phyloP scores from a whole-genome alignment of 2,329 filamentous ascomycete species.

The Hymenoscyphus albidus region DNA sequence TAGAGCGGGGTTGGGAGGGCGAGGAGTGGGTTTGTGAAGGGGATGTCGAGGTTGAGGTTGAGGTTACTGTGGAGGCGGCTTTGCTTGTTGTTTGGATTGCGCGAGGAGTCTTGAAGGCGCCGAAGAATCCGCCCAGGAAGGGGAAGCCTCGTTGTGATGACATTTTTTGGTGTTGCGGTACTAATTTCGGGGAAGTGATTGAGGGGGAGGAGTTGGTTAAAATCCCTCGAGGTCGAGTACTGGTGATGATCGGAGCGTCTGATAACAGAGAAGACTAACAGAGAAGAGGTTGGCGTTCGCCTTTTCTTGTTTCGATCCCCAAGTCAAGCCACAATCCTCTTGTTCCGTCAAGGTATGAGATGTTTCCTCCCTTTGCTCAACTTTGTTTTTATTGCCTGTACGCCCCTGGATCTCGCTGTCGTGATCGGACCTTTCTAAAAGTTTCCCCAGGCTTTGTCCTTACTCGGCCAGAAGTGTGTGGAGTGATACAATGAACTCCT shows the following conservation, averaged over 20 bases:
- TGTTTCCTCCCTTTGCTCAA: neutral
- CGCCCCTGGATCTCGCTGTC: neutral
- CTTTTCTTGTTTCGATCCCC: neutral
- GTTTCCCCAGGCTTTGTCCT: neutral
- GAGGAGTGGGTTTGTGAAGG: conserved; percentile 13
- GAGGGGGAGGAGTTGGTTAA: neutral
- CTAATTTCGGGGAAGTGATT: neutral
- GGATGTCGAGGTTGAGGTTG: conserved; percentile 15
- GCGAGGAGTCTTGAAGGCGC: conserved; percentile 34
- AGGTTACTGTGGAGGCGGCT: conserved; percentile 21
- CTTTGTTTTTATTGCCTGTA: neutral
- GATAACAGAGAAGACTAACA: neutral
- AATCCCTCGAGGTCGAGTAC: neutral
- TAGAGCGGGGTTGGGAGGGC: conserved; percentile 31
- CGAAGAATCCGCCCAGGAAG: conserved; percentile 35
- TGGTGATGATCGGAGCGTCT: neutral
- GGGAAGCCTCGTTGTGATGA: conserved; percentile 31
- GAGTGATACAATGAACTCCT: neutral
- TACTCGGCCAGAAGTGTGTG: neutral
- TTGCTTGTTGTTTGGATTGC: conserved; percentile 27
- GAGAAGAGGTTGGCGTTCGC: neutral
- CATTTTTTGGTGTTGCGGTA: conserved; percentile 17
- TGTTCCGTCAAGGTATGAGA: neutral
- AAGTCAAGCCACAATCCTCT: neutral
- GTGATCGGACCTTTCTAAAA: neutral